A percentile compares a stretch with the other conserved stretches of the same genome.
phyloP scores from a whole-genome alignment of 768 basidiomycete species.

The Termitomyces sp. region DNA sequence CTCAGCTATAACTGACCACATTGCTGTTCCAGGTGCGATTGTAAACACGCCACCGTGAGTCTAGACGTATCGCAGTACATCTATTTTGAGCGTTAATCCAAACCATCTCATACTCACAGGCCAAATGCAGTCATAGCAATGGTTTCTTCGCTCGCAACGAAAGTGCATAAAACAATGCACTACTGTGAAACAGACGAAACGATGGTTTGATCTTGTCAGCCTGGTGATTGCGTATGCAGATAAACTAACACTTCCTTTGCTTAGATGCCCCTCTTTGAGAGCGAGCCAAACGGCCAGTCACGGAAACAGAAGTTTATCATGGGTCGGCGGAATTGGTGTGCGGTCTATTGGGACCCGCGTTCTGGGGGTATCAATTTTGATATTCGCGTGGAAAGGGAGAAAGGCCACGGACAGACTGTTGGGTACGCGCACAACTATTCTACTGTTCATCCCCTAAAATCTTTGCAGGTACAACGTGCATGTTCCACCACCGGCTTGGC shows the following conservation, averaged over 20 bases:
- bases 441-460: neutral
- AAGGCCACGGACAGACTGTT: slow-evolving; percentile 79
- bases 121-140: slow-evolving; percentile 72
- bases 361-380: slow-evolving; percentile 76
- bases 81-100: neutral
- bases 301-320: slow-evolving; percentile 82
- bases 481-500: slow-evolving; percentile 25
- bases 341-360: slow-evolving; percentile 54
- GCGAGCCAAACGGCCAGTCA: slow-evolving; percentile 73
- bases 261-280: slow-evolving; percentile 73
- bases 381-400: slow-evolving; percentile 82
- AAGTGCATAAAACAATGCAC: slow-evolving; percentile 87
- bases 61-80: neutral
- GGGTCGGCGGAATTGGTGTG: slow-evolving; percentile 88
- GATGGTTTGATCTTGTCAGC: slow-evolving; percentile 52
- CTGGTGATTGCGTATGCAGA: neutral
- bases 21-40: slow-evolving; percentile 62
- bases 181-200: slow-evolving; percentile 79
- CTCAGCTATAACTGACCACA: neutral
- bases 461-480: slow-evolving; percentile 21
- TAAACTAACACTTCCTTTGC: neutral
- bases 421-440: slow-evolving; percentile 50
- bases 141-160: slow-evolving; percentile 78
- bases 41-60: slow-evolving; percentile 89
- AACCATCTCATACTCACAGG: slow-evolving; percentile 34